Conservation (phyloP, 306 rosid species). For the Spatholobus suberectus region DNA sequence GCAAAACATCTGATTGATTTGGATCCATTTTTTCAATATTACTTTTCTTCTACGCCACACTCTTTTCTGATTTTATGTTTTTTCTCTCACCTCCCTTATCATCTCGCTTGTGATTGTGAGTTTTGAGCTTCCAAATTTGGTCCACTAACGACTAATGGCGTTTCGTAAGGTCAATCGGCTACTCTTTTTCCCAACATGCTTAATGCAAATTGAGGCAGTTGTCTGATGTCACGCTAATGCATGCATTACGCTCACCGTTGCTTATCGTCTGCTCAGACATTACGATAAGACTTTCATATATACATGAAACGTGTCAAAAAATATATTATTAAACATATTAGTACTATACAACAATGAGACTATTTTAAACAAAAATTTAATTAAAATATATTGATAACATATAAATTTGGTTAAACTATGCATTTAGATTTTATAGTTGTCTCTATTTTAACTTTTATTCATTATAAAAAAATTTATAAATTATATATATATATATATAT, state of each 20-base stretch:
- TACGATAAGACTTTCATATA: background rate
- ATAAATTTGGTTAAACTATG: too few relatives aligned
- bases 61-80: background rate
- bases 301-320: background rate
- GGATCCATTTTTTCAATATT: background rate
- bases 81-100: background rate
- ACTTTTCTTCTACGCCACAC: background rate
- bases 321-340: too few relatives aligned
- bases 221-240: conserved; percentile 5
- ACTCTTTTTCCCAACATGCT: background rate
- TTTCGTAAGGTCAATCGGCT: background rate
- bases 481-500: too few relatives aligned
- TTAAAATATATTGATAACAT: too few relatives aligned
- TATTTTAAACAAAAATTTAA: too few relatives aligned
- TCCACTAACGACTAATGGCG: background rate
- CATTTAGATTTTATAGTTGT: too few relatives aligned
- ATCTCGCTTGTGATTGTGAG: background rate
- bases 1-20: background rate
- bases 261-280: background rate
- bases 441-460: too few relatives aligned
- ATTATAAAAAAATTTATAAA: too few relatives aligned
- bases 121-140: background rate
- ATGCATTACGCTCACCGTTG: background rate
- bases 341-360: too few relatives aligned
- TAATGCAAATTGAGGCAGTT: background rate